phyloP scores from a whole-genome alignment of 805 yeast species.

The Millerozyma acaciae region DNA sequence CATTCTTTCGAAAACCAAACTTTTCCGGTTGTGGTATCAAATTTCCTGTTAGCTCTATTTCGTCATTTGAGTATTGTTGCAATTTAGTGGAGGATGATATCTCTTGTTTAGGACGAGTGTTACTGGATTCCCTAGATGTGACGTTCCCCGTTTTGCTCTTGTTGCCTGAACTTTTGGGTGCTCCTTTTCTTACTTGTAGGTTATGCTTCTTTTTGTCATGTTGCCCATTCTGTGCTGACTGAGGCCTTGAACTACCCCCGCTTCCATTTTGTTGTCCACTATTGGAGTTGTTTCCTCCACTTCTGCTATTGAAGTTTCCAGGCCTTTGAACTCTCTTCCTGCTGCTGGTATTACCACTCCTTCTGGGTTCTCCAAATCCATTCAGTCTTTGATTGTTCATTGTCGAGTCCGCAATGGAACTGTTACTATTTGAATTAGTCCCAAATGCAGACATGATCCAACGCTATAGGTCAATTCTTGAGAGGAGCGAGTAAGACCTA shows the following conservation, averaged over 20 bases:
- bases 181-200: neutral
- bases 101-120: too few relatives aligned
- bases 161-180: too few relatives aligned
- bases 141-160: too few relatives aligned
- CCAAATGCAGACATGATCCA: conserved; percentile 17
- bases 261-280: conserved; percentile 1
- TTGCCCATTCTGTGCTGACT: too few relatives aligned
- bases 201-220: conserved; percentile 3
- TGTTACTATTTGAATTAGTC: conserved; percentile 8
- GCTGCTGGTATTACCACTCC: conserved; percentile 4
- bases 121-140: too few relatives aligned
- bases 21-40: conserved; percentile 25
- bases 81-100: conserved; percentile 14
- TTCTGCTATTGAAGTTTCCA: conserved; percentile 2
- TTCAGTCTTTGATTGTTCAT: conserved; percentile 7
- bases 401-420: conserved; percentile 5
- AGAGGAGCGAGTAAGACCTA: too few relatives aligned
- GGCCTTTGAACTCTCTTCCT: conserved; percentile 5
- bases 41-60: conserved; percentile 24
- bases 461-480: too few relatives aligned
- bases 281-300: conserved; percentile 2
- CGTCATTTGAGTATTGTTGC: conserved; percentile 18
- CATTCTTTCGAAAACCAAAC: conserved; percentile 23
- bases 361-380: conserved; percentile 11
- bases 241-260: too few relatives aligned